Evolutionary conservation across 805 yeast genomes (phyloP), one percentile per base, ranked within the genome.

Genomic region (Kodamaea leandrae): DNA sequence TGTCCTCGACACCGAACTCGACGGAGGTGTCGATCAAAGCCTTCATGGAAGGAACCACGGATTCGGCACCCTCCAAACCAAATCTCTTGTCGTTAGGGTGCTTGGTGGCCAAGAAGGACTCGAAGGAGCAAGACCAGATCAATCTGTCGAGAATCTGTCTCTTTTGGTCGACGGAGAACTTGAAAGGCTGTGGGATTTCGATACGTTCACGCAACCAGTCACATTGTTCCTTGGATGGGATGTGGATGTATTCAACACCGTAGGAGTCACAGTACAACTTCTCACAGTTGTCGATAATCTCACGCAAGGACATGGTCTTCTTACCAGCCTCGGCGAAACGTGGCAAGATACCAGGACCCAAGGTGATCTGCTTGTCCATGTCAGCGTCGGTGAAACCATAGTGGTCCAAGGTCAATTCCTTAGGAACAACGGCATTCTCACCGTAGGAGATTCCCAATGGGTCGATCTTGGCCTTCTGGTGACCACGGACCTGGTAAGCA

Each of bases 401-500:
- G 70, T 86, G 86, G 50, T 89, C 97, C 46, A 89, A 72, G 36
- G 96, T 87, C 61, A 93, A 76, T 70, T 93, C 99, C 58, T 76
- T 81, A 48, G 99, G 97, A 33, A 76, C 48, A 13, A 74, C 70
- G 39, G 68, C 63, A 56, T 78, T 78, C 57, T 80, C 86, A 53
- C 93, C 97, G 60, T 82, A 86, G 14, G 90, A 80, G 58, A 91
- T 85, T 26, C 85, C 91, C 59, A 93, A 73, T n/a, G 99, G 99
- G 66, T 93, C 99, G 47, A 89, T 83, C 55, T 82, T 83, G 34
- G 98, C 97, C 72, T 86, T 87, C 65, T 83, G 85, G 66, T 93
- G 99, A 52, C 99, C 99, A 68, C 98, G 82, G 39, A 93, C 99
- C 73, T 93, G 99, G 71, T 90, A 93, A 21, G 99, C 99, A 66